Evolutionary conservation across 345 rosid genomes (phyloP).

Genomic region (Nephelium lappaceum): DNA sequence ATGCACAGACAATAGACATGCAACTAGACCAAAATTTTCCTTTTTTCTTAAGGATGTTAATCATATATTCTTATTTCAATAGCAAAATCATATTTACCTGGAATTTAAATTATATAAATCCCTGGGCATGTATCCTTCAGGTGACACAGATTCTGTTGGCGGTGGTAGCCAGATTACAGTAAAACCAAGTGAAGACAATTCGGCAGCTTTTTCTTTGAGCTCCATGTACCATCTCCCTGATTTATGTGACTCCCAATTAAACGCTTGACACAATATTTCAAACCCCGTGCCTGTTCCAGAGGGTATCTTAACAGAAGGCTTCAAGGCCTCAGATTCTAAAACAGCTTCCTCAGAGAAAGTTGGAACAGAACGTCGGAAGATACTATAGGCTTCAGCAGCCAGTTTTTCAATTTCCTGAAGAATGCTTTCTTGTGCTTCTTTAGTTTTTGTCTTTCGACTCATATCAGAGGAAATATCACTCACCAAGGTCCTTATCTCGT

Average conservation of each 20-base stretch:
- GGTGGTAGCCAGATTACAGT: slow-evolving; percentile 95
- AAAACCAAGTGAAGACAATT: slow-evolving; percentile 80
- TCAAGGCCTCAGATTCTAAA: slow-evolving; percentile 37
- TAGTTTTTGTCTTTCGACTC: slow-evolving; percentile 52
- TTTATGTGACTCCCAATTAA: slow-evolving; percentile 98
- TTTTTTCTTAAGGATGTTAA: slow-evolving; percentile 6
- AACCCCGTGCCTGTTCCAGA: slow-evolving; percentile 85
- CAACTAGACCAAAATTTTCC: not conserved
- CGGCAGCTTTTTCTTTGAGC: slow-evolving; percentile 68
- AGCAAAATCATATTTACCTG: slow-evolving; percentile 49
- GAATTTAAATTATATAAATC: slow-evolving; percentile 90
- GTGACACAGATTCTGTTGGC: slow-evolving; percentile 96
- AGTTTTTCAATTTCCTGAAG: slow-evolving; percentile 93
- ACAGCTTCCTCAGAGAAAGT: slow-evolving; percentile 59
- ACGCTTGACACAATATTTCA: slow-evolving; percentile 92
- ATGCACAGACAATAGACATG: not conserved
- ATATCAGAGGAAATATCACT: slow-evolving; percentile 66
- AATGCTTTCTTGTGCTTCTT: slow-evolving; percentile 81
- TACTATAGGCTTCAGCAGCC: slow-evolving; percentile 98
- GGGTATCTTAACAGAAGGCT: slow-evolving; percentile 53
- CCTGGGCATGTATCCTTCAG: slow-evolving; percentile 98
- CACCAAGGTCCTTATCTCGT: slow-evolving; percentile 78
- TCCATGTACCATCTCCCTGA: slow-evolving; percentile 85
- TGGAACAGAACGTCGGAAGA: slow-evolving; percentile 74
- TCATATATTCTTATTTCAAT: not conserved